Evolutionary conservation across 257 asterid genomes (phyloP).

Genomic region (Petrea volubilis): DNA sequence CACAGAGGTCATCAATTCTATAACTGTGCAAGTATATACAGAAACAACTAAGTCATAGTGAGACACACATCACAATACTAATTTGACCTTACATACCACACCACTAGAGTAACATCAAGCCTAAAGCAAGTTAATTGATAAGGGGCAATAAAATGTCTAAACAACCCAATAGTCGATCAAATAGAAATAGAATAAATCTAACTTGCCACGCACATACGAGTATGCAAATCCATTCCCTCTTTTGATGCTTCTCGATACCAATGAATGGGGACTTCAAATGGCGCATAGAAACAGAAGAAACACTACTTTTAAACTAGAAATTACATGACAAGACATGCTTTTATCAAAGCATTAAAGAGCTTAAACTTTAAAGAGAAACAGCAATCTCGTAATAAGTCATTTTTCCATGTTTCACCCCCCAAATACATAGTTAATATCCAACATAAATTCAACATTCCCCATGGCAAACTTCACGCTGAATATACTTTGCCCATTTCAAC

Average conservation of each 20-base stretch:
- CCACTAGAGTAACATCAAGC: constrained; percentile 3
- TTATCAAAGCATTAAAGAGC: not conserved
- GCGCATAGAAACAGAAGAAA: not conserved
- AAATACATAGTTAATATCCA: not conserved
- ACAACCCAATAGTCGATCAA: constrained; percentile 2
- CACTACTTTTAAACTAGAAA: not conserved
- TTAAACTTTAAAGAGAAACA: not conserved
- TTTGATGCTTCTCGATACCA: not conserved
- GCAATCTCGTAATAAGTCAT: not conserved
- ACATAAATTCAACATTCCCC: not conserved
- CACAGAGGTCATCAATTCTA: not conserved
- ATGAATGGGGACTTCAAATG: not conserved
- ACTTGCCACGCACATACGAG: not conserved
- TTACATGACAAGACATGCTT: not conserved
- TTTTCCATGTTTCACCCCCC: not conserved
- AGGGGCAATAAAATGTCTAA: not conserved
- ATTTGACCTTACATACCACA: not conserved
- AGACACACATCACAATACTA: not conserved
- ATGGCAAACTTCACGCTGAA: not conserved
- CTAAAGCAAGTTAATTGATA: not conserved
- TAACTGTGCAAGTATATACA: not conserved
- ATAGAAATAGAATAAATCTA: not conserved
- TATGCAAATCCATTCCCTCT: constrained; percentile 3
- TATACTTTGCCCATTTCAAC: not conserved
- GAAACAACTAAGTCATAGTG: not conserved